Conservation (phyloP, 164 flowering plant species). For the Pachysandra terminalis region DNA sequence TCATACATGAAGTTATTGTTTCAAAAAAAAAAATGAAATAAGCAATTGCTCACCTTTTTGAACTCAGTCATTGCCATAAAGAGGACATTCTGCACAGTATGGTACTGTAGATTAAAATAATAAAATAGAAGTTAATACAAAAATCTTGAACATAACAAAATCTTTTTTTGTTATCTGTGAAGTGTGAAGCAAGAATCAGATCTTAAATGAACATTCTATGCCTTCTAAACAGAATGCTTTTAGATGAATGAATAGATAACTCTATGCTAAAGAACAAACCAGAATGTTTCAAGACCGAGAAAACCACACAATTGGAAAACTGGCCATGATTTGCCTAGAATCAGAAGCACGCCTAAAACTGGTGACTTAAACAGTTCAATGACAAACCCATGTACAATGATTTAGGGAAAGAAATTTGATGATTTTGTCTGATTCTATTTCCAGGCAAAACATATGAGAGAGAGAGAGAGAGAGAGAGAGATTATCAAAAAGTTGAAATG, state of each 20-base stretch:
- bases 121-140: slow-evolving; percentile 3
- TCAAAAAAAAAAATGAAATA: background rate
- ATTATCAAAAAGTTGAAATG: too few relatives aligned
- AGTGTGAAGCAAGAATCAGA: background rate
- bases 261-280: background rate
- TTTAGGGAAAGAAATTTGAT: background rate
- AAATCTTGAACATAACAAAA: background rate
- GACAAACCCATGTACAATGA: background rate
- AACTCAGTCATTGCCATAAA: slow-evolving; percentile 90
- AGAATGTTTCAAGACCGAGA: background rate
- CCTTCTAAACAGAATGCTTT: too few relatives aligned
- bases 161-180: background rate
- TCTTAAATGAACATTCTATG: too few relatives aligned
- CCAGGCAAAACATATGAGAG: too few relatives aligned
- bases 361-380: too few relatives aligned
- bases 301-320: too few relatives aligned
- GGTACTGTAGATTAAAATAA: slow-evolving; percentile 55
- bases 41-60: slow-evolving; percentile 40
- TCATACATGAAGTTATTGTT: background rate
- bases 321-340: background rate
- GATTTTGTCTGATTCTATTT: background rate
- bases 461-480: too few relatives aligned
- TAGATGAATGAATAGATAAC: background rate
- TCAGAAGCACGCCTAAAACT: too few relatives aligned
- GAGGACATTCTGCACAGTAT: slow-evolving; percentile 62